phyloP scores from a whole-genome alignment of 2,329 filamentous ascomycete genomes.

The Pseudopyrenochaeta lycopersici region DNA sequence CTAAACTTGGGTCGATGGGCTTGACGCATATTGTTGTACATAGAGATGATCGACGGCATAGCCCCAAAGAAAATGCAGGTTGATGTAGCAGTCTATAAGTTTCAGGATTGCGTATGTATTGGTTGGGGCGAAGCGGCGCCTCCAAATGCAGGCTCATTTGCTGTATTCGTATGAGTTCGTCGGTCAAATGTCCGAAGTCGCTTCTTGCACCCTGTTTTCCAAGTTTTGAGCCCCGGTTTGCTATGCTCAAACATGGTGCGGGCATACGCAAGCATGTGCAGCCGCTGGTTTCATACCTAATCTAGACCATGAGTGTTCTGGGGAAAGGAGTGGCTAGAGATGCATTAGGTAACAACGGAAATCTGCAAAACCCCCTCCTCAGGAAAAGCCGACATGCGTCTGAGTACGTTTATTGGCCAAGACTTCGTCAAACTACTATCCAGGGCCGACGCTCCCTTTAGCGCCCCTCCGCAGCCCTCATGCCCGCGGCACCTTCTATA shows the following conservation, averaged over 20 bases:
- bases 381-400: background rate
- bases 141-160: background rate
- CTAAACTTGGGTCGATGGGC: background rate
- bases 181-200: background rate
- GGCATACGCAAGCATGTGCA: background rate
- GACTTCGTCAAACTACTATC: background rate
- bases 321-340: background rate
- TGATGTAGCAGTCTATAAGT: background rate
- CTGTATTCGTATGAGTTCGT: background rate
- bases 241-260: no score
- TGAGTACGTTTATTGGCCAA: background rate
- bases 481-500: background rate
- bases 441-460: no score
- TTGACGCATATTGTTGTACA: background rate
- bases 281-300: background rate
- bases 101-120: background rate
- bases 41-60: background rate
- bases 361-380: background rate
- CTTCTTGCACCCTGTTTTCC: background rate
- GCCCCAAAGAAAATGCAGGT: background rate
- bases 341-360: background rate
- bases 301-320: no score
- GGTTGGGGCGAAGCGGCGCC: background rate
- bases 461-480: no score
- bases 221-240: background rate